Evolutionary conservation across 2,329 filamentous ascomycete species (phyloP).

Genomic region (Curvularia verruculosa): DNA sequence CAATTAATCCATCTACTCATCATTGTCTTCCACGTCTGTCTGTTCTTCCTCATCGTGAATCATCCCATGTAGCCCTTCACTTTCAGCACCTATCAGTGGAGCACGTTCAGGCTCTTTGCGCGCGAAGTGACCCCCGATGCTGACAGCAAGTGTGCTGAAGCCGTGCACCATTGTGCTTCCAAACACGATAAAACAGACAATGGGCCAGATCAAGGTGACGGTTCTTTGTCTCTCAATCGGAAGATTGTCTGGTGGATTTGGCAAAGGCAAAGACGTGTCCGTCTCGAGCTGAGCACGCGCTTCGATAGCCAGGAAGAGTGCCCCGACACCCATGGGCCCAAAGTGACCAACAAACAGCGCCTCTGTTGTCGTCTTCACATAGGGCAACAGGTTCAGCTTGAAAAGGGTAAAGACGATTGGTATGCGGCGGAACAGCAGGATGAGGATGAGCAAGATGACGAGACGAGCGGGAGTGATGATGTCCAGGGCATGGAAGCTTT

Average conservation of each 20-base stretch:
- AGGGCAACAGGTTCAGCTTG: constrained; percentile 52
- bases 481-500: constrained; percentile 47
- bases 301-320: constrained; percentile 63
- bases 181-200: constrained; percentile 62
- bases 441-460: constrained; percentile 55
- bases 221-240: constrained; percentile 46
- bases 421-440: constrained; percentile 60
- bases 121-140: constrained; percentile 56
- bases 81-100: constrained; percentile 58
- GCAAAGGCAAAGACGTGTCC: constrained; percentile 53
- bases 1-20: neutral
- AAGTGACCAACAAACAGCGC: constrained; percentile 64
- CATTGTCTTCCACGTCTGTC: constrained; percentile 2
- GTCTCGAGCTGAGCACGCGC: constrained; percentile 60
- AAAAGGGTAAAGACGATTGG: constrained; percentile 58
- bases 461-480: constrained; percentile 53
- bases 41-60: constrained; percentile 50
- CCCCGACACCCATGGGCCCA: constrained; percentile 64
- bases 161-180: constrained; percentile 62
- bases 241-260: constrained; percentile 50
- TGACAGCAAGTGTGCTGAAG: constrained; percentile 58
- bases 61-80: constrained; percentile 59
- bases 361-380: constrained; percentile 58
- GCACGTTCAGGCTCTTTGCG: constrained; percentile 56
- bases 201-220: constrained; percentile 59